Evolutionary conservation across 2,329 filamentous ascomycete species (phyloP).

Genomic region (Colletotrichum sp.): DNA sequence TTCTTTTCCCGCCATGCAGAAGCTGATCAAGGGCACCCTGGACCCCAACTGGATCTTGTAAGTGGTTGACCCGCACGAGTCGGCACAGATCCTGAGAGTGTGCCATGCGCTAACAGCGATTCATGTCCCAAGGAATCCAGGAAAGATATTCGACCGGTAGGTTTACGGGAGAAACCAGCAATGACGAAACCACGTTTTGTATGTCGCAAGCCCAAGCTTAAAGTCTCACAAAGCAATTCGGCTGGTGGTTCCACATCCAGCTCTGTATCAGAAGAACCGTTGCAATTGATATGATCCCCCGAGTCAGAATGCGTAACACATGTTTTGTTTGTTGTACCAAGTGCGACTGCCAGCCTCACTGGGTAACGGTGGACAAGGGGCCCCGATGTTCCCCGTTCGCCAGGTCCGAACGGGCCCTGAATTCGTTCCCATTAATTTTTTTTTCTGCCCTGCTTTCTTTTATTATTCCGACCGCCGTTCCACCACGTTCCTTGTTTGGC

Average conservation of each 20-base stretch:
- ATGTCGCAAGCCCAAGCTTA: neutral
- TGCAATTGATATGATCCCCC: neutral
- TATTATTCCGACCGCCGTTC: neutral
- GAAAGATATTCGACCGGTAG: constrained; percentile 16
- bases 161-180: constrained; percentile 7
- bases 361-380: neutral
- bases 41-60: neutral
- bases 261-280: neutral
- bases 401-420: neutral
- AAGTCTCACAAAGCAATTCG: neutral
- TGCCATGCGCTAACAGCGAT: neutral
- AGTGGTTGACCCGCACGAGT: neutral
- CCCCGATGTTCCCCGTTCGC: neutral
- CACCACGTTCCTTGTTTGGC: constrained; percentile 17
- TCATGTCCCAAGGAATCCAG: constrained; percentile 6
- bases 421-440: neutral
- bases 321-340: constrained; percentile 10
- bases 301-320: constrained; percentile 17
- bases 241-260: neutral
- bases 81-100: neutral
- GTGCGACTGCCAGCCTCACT: neutral
- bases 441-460: constrained; percentile 14
- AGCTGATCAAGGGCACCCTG: neutral
- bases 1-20: neutral
- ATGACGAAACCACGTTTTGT: constrained; percentile 20